Conservation (phyloP, 2,329 filamentous ascomycete genomes). For the Diaporthe amygdali region DNA sequence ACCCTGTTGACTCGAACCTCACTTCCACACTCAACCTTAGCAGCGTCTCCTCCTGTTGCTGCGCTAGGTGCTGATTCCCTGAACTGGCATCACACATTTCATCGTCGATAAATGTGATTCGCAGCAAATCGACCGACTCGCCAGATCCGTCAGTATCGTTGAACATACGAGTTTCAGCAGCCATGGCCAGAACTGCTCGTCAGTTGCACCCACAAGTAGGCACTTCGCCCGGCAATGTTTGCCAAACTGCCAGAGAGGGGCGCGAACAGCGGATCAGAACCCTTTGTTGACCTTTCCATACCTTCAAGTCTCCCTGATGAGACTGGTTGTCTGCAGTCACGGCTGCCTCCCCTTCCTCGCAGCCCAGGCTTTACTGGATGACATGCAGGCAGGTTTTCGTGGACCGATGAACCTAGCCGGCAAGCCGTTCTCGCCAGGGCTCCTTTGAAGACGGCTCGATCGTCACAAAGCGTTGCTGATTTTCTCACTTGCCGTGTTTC, state of each 20-base stretch:
- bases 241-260: neutral
- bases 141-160: neutral
- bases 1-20: neutral
- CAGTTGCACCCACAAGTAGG: neutral
- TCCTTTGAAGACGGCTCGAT: neutral
- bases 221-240: neutral
- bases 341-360: neutral
- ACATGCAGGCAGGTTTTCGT: neutral
- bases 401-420: neutral
- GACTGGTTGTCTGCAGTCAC: neutral
- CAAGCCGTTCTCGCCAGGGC: neutral
- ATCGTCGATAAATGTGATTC: neutral
- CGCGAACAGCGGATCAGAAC: neutral
- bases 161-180: neutral
- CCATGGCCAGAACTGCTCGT: neutral
- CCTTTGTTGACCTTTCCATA: neutral
- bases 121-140: neutral
- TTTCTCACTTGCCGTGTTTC: neutral
- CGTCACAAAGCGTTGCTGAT: neutral
- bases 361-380: neutral
- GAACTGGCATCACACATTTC: neutral
- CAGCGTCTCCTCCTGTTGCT: neutral
- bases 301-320: neutral
- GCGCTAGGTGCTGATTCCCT: no score
- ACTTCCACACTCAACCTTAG: neutral